Conservation (phyloP, 1,284 basidiomycete genomes). For the Rhodotorula sp. region DNA sequence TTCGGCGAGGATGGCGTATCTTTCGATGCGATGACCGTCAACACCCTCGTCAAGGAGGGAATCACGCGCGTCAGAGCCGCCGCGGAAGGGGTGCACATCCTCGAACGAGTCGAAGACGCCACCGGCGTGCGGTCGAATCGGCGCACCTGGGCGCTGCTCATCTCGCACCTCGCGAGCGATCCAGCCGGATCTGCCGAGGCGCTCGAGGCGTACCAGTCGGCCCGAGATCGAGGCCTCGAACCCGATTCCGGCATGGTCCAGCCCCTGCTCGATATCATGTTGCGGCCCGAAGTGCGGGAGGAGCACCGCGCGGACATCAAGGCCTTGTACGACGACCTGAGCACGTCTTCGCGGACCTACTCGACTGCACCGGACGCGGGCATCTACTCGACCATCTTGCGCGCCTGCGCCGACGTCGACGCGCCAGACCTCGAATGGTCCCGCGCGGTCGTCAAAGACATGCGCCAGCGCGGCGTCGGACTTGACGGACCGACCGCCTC, state of each 20-base stretch:
- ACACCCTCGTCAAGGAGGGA: conserved; percentile 24
- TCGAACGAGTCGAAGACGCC: conserved; percentile 29
- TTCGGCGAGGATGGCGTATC: conserved; percentile 9
- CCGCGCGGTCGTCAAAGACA: conserved; percentile 29
- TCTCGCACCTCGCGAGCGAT: conserved; percentile 13
- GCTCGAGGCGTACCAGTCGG: conserved; percentile 25
- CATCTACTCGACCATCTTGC: conserved; percentile 30
- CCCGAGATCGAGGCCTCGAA: conserved; percentile 29
- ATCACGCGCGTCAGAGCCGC: conserved; percentile 5
- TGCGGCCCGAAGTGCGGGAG: conserved; percentile 2
- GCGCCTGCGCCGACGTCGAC: conserved; percentile 28
- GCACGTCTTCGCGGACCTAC: conserved; percentile 13
- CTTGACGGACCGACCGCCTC: conserved; percentile 19
- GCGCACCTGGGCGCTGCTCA: conserved; percentile 20
- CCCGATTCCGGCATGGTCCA: conserved; percentile 36
- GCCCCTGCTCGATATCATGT: conserved; percentile 29
- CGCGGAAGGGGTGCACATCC: conserved; percentile 12
- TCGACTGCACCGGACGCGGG: conserved; percentile 24
- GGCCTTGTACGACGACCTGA: conserved; percentile 38
- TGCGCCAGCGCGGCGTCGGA: conserved; percentile 23
- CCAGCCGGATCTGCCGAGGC: conserved; percentile 16
- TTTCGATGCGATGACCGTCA: conserved; percentile 25
- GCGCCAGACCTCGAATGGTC: conserved; percentile 31
- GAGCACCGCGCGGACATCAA: conserved; percentile 18
- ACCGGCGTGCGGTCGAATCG: conserved; percentile 16